Percentiles rank a stretch among this genome's conserved stretches.
phyloP scores from a whole-genome alignment of 2,329 filamentous ascomycete species.

The Clonostachys chloroleuca region DNA sequence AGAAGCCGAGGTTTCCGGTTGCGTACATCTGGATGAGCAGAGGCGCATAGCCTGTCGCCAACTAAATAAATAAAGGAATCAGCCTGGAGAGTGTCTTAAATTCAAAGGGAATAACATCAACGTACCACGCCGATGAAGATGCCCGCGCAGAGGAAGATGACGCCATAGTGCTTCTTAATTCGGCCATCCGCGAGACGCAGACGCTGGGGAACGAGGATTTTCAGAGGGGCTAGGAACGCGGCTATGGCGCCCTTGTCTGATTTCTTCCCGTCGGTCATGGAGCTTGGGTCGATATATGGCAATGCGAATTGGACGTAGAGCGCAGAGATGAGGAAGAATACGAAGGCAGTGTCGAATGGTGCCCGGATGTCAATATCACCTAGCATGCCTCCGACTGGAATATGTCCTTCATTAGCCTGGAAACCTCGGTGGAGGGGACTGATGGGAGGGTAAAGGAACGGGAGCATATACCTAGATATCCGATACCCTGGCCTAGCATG shows the following conservation, averaged over 20 bases:
- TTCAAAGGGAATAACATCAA: constrained; percentile 3
- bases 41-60: constrained; percentile 65
- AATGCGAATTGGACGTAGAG: constrained; percentile 34
- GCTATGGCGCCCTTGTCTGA: constrained; percentile 29
- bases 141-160: constrained; percentile 59
- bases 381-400: constrained; percentile 54
- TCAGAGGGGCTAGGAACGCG: constrained; percentile 59
- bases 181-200: constrained; percentile 46
- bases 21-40: constrained; percentile 57
- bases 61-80: constrained; percentile 14
- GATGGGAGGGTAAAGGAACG: too few relatives aligned
- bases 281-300: constrained; percentile 45
- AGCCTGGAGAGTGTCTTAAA: neutral
- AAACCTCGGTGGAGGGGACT: neutral
- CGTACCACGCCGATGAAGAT: constrained; percentile 62
- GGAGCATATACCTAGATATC: constrained; percentile 58
- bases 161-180: constrained; percentile 51
- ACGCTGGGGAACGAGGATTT: constrained; percentile 54
- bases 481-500: constrained; percentile 62
- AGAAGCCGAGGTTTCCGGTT: constrained; percentile 49
- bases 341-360: constrained; percentile 61
- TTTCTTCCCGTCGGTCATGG: constrained; percentile 23
- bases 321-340: constrained; percentile 44
- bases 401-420: too few relatives aligned
- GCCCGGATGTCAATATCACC: constrained; percentile 62